phyloP scores from a whole-genome alignment of 768 basidiomycete species.

The Thelephora aurantiotincta region DNA sequence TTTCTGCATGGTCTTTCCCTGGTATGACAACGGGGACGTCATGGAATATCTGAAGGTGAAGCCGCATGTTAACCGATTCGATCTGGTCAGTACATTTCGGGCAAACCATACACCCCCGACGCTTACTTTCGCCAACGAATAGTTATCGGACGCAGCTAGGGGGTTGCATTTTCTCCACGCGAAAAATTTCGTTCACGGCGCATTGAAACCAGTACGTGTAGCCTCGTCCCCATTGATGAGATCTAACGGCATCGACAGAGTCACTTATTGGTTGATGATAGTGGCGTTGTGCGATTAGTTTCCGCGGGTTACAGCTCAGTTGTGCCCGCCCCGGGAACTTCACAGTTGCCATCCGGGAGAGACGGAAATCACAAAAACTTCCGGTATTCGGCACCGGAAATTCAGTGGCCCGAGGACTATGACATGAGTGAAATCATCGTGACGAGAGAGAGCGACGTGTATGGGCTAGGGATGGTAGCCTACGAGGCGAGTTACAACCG shows the following conservation, averaged over 20 bases:
- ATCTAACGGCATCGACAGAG: too few relatives aligned
- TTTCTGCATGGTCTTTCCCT: background rate
- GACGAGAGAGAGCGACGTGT: background rate
- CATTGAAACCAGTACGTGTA: conserved; percentile 4
- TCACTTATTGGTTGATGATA: too few relatives aligned
- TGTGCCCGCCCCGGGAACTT: too few relatives aligned
- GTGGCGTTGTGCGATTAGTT: too few relatives aligned
- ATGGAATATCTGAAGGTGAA: background rate
- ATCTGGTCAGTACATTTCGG: background rate
- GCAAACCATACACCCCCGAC: background rate
- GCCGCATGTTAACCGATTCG: background rate
- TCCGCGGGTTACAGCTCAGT: too few relatives aligned
- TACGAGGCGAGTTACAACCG: background rate
- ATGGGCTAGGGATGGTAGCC: background rate
- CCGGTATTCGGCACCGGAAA: too few relatives aligned
- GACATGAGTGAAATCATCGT: too few relatives aligned
- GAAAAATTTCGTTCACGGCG: conserved; percentile 4
- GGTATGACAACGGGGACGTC: conserved; percentile 2
- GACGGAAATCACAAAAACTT: too few relatives aligned
- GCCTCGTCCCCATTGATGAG: background rate
- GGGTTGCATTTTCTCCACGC: conserved; percentile 4
- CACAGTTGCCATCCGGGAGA: too few relatives aligned
- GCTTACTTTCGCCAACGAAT: background rate
- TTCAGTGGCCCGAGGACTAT: too few relatives aligned
- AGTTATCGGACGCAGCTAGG: conserved; percentile 1